Evolutionary conservation across 495 filamentous ascomycete genomes (phyloP).

Genomic region (Trichoderma orchidacearum): DNA sequence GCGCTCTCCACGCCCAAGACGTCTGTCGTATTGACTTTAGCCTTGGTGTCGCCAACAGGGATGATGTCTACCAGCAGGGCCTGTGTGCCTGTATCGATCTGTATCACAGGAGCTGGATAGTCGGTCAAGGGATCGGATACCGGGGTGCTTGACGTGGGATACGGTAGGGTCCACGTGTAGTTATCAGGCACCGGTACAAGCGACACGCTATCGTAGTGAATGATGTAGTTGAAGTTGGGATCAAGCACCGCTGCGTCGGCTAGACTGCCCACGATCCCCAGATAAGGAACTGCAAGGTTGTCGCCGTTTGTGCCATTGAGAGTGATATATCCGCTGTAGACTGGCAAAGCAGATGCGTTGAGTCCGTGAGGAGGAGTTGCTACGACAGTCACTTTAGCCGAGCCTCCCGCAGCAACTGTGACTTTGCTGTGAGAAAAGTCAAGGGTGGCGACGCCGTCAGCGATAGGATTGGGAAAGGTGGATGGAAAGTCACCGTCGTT

Average conservation of each 20-base stretch:
- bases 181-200: slow-evolving; percentile 3
- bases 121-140: slow-evolving; percentile 3
- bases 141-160: background rate
- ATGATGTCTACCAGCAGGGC: slow-evolving; percentile 12
- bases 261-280: slow-evolving; percentile 9
- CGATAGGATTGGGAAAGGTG: slow-evolving; percentile 1
- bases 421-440: slow-evolving; percentile 1
- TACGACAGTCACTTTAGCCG: background rate
- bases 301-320: slow-evolving; percentile 15
- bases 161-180: background rate
- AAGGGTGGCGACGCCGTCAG: background rate
- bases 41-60: slow-evolving; percentile 3
- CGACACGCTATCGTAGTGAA: slow-evolving; percentile 4
- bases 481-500: background rate
- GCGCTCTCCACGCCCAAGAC: slow-evolving; percentile 12
- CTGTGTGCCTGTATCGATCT: slow-evolving; percentile 8
- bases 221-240: slow-evolving; percentile 5
- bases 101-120: slow-evolving; percentile 2
- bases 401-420: background rate
- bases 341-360: slow-evolving; percentile 9
- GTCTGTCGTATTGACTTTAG: slow-evolving; percentile 6
- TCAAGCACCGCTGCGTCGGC: slow-evolving; percentile 6
- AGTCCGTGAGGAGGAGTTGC: slow-evolving; percentile 3
- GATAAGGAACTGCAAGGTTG: slow-evolving; percentile 12
- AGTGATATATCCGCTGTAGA: slow-evolving; percentile 18